These are phyloP conservation scores for Penicillium sp. DNA, from an alignment of 2,329 filamentous ascomycete species.

Conservation along the genomic window DNA sequence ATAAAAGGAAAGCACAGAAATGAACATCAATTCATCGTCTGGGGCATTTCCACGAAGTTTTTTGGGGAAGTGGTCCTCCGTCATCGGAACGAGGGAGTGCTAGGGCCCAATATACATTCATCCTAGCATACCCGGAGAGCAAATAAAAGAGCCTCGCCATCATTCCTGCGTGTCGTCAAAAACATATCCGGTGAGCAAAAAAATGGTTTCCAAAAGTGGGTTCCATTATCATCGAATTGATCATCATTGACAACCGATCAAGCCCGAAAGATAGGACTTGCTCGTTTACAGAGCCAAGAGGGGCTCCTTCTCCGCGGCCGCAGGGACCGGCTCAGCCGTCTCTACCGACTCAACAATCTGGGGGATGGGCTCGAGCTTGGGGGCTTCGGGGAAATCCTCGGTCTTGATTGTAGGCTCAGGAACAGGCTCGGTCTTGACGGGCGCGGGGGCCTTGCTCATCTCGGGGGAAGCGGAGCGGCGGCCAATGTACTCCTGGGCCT, in stretches of 20 bases:
- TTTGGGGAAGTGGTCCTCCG: slow-evolving; percentile 13
- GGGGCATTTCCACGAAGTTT: slow-evolving; percentile 20
- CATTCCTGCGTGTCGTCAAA: slow-evolving; percentile 18
- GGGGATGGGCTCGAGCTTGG: slow-evolving; percentile 46
- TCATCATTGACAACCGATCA: slow-evolving; percentile 2
- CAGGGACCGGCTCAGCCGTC: slow-evolving; percentile 32
- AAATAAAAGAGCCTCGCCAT: slow-evolving; percentile 11
- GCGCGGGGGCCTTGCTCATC: slow-evolving; percentile 35
- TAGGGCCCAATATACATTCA: slow-evolving; percentile 21
- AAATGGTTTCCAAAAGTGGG: slow-evolving; percentile 14
- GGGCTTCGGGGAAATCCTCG: slow-evolving; percentile 58
- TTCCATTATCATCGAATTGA: slow-evolving; percentile 13
- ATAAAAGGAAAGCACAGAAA: slow-evolving; percentile 16
- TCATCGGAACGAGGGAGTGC: slow-evolving; percentile 19
- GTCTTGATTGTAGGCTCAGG: slow-evolving; percentile 37
- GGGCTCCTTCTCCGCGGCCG: slow-evolving; percentile 42
- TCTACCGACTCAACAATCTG: slow-evolving; percentile 38
- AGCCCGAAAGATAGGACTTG: background rate
- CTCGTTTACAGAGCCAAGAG: slow-evolving; percentile 38
- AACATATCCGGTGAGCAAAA: slow-evolving; percentile 20
- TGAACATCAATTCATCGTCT: slow-evolving; percentile 26
- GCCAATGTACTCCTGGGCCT: slow-evolving; percentile 64
- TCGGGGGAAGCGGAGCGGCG: slow-evolving; percentile 45
- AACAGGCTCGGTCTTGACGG: slow-evolving; percentile 26
- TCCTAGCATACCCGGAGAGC: slow-evolving; percentile 16